phyloP scores from a whole-genome alignment of 805 yeast species.

The Candida insectorum region DNA sequence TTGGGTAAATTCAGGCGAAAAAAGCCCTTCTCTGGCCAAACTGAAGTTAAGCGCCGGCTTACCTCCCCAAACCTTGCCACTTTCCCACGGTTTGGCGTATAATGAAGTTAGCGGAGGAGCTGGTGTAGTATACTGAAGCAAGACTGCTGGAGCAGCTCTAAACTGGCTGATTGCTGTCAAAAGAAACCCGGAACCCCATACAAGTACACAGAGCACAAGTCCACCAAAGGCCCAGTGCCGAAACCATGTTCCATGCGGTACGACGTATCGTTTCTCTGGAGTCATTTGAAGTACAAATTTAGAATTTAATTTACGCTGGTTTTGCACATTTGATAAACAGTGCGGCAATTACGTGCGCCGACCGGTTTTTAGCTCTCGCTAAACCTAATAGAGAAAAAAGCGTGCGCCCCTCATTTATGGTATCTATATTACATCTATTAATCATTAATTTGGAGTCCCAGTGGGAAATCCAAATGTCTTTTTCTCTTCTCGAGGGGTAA shows the following conservation, averaged over 20 bases:
- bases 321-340: too few species aligned
- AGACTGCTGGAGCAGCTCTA: neutral
- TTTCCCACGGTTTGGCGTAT: constrained; percentile 1
- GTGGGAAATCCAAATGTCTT: too few species aligned
- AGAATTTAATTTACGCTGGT: too few species aligned
- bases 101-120: constrained; percentile 4
- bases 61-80: constrained; percentile 8
- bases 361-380: too few species aligned
- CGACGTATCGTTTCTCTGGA: constrained; percentile 1
- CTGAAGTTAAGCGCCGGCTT: constrained; percentile 26
- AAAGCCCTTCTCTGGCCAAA: constrained; percentile 50
- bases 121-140: neutral
- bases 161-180: constrained; percentile 10
- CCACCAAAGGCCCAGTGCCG: constrained; percentile 9
- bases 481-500: too few species aligned
- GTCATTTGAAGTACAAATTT: too few species aligned
- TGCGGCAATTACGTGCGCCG: too few species aligned
- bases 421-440: too few species aligned
- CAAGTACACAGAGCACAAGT: constrained; percentile 21
- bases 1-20: constrained; percentile 47
- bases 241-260: constrained; percentile 1
- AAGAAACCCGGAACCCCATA: constrained; percentile 38
- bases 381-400: too few species aligned
- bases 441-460: too few species aligned
- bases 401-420: too few species aligned